Percentiles rank a stretch among this genome's conserved stretches.
Evolutionary conservation across 345 rosid species (phyloP).

Genomic region (Kandelia obovata): DNA sequence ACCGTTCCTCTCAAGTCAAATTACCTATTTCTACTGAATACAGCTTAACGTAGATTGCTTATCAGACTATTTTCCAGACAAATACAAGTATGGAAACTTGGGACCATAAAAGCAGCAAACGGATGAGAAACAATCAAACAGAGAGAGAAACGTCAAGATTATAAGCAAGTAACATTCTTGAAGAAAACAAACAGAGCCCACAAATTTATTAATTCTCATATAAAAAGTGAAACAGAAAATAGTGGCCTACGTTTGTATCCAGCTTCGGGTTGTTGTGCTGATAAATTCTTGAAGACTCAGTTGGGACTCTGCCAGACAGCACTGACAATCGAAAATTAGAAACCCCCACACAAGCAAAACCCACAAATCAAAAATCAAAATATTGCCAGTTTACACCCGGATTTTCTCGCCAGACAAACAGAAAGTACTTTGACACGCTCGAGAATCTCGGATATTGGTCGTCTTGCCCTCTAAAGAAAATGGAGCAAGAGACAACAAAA

Average conservation of each 20-base stretch:
- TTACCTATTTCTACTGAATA: too few species aligned
- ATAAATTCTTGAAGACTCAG: slow-evolving; percentile 45
- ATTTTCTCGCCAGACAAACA: slow-evolving; percentile 12
- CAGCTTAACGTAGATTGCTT: too few species aligned
- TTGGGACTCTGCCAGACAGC: slow-evolving; percentile 23
- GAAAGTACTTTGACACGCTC: neutral
- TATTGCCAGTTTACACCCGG: neutral
- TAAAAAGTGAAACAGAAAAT: neutral
- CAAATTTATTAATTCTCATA: neutral
- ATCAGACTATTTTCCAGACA: too few species aligned
- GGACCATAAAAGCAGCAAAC: too few species aligned
- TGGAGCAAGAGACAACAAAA: too few species aligned
- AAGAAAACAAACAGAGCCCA: neutral
- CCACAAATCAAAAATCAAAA: slow-evolving; percentile 9
- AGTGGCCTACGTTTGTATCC: slow-evolving; percentile 40
- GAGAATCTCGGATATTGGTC: too few species aligned
- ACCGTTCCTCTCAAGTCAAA: too few species aligned
- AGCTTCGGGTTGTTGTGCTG: slow-evolving; percentile 70
- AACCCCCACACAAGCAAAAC: slow-evolving; percentile 15
- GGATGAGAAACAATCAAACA: neutral
- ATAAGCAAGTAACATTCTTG: neutral
- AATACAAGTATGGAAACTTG: too few species aligned
- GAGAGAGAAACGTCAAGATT: neutral
- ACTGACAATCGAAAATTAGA: slow-evolving; percentile 24
- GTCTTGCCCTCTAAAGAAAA: too few species aligned